Evolutionary conservation across 305 asterid genomes (phyloP).

Genomic region (Ilex paraguariensis): DNA sequence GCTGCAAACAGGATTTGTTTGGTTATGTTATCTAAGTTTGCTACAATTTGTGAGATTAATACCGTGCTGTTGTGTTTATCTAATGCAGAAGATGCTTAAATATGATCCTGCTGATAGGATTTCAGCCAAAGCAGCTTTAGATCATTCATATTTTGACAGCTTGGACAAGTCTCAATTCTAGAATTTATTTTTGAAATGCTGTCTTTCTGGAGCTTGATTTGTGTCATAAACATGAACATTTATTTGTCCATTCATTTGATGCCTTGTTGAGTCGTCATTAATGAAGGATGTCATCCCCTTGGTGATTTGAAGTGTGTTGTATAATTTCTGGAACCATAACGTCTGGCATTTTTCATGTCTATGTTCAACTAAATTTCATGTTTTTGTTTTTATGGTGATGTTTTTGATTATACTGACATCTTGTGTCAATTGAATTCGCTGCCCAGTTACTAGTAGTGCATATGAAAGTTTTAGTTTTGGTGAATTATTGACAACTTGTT

Average conservation of each 20-base stretch:
- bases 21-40: too few species aligned
- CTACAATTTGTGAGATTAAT: neutral
- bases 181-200: slow-evolving; percentile 4
- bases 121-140: slow-evolving; percentile 91
- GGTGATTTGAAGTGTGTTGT: slow-evolving; percentile 24
- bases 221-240: neutral
- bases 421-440: too few species aligned
- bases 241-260: neutral
- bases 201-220: neutral
- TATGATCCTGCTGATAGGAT: slow-evolving; percentile 88
- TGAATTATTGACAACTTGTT: too few species aligned
- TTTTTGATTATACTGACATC: too few species aligned
- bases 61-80: neutral
- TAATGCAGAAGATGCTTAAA: slow-evolving; percentile 74
- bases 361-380: too few species aligned
- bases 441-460: too few species aligned
- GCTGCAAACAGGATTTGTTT: neutral
- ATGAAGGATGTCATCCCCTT: slow-evolving; percentile 43
- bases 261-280: neutral
- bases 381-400: too few species aligned
- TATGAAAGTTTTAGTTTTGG: too few species aligned
- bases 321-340: too few species aligned
- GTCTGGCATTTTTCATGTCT: too few species aligned
- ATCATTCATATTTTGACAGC: slow-evolving; percentile 84
- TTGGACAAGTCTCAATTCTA: slow-evolving; percentile 89